Evolutionary conservation across 2,329 filamentous ascomycete species (phyloP).

Genomic region (Mycosphaerella sp.): DNA sequence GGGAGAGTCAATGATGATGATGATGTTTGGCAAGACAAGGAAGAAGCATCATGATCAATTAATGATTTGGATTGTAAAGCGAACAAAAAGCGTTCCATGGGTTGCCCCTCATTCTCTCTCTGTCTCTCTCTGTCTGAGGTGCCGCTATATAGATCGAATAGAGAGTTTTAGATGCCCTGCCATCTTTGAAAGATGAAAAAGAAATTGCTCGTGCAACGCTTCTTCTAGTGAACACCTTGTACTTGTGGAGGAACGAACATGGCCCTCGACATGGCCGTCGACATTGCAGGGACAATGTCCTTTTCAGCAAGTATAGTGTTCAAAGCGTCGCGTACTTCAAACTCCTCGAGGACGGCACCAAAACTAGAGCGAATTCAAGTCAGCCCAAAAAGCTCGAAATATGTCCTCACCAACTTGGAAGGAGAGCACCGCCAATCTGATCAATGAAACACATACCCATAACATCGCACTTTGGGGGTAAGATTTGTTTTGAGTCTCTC

Average conservation of each 20-base stretch:
- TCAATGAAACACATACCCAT: conserved; percentile 59
- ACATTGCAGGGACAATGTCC: conserved; percentile 23
- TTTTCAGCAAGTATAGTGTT: conserved; percentile 62
- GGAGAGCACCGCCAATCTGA: neutral
- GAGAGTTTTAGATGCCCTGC: neutral
- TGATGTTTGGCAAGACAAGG: neutral
- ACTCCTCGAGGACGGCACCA: conserved; percentile 64
- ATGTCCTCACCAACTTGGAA: neutral
- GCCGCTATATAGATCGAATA: neutral
- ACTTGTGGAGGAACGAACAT: neutral
- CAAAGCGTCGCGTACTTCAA: conserved; percentile 71
- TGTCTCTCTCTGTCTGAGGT: neutral
- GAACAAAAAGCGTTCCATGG: neutral
- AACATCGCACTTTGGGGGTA: conserved; percentile 76
- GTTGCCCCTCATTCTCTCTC: no score
- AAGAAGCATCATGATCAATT: neutral
- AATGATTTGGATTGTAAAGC: neutral
- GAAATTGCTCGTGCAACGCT: neutral
- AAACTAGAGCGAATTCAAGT: conserved; percentile 43
- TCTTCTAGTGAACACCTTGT: neutral
- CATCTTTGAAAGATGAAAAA: neutral
- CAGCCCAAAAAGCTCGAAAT: neutral
- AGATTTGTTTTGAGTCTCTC: conserved; percentile 39
- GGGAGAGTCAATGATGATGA: conserved; percentile 43
- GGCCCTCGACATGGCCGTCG: neutral